phyloP scores from a whole-genome alignment of 140 eudicot species.

The Anethum foeniculum region DNA sequence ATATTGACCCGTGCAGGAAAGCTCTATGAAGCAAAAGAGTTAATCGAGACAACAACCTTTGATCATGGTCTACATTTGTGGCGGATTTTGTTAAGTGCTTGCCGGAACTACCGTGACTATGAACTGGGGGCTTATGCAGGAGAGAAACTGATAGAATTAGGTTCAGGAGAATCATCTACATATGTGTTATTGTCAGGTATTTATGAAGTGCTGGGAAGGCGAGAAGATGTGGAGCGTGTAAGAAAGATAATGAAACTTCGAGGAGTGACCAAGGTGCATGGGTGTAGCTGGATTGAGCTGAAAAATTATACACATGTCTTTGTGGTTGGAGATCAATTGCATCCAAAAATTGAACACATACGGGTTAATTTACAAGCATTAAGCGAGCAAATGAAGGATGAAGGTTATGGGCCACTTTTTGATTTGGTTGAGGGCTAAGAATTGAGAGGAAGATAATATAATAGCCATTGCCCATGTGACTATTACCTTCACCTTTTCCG shows the following conservation, averaged over 20 bases:
- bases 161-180: slow-evolving; percentile 66
- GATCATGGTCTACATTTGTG: slow-evolving; percentile 56
- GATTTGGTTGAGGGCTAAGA: slow-evolving; percentile 26
- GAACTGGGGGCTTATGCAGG: slow-evolving; percentile 65
- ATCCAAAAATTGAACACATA: slow-evolving; percentile 40
- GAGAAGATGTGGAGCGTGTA: slow-evolving; percentile 43
- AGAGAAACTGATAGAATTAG: slow-evolving; percentile 54
- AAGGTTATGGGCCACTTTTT: slow-evolving; percentile 38
- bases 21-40: slow-evolving; percentile 52
- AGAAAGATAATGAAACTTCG: slow-evolving; percentile 44
- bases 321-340: slow-evolving; percentile 58
- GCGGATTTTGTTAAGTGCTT: slow-evolving; percentile 56
- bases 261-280: slow-evolving; percentile 55
- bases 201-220: slow-evolving; percentile 44
- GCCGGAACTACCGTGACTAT: slow-evolving; percentile 46
- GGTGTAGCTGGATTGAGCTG: slow-evolving; percentile 67
- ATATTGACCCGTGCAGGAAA: slow-evolving; percentile 56
- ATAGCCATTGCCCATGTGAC: neutral
- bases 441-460: slow-evolving; percentile 16
- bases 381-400: slow-evolving; percentile 42
- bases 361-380: slow-evolving; percentile 28
- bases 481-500: neutral
- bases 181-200: slow-evolving; percentile 50
- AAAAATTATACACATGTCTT: slow-evolving; percentile 51
- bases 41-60: slow-evolving; percentile 39